phyloP scores from a whole-genome alignment of 805 yeast genomes.

The Debaryomyces tyrocola region DNA sequence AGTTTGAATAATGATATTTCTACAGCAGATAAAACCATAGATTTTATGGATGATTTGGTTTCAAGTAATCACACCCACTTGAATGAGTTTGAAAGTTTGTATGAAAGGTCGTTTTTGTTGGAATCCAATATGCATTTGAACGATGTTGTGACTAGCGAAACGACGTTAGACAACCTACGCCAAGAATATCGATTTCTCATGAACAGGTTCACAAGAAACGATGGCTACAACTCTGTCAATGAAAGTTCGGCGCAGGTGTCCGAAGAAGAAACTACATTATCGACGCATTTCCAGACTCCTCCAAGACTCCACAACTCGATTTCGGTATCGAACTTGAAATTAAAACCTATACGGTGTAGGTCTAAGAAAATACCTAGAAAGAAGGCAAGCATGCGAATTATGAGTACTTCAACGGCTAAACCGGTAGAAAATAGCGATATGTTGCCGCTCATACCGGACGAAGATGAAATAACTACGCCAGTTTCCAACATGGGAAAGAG shows the following conservation, averaged over 20 bases:
- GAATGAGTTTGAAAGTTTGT: conserved; percentile 27
- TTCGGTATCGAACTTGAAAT: conserved; percentile 36
- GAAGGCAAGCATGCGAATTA: conserved; percentile 41
- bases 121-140: conserved; percentile 33
- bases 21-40: conserved; percentile 28
- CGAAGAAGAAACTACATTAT: neutral
- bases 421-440: conserved; percentile 28
- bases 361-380: conserved; percentile 34
- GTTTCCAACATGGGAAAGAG: neutral
- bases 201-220: conserved; percentile 14
- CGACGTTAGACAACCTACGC: conserved; percentile 27
- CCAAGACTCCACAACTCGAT: conserved; percentile 15
- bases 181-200: conserved; percentile 28
- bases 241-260: neutral
- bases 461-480: neutral
- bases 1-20: conserved; percentile 20
- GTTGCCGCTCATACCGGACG: conserved; percentile 3
- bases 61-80: conserved; percentile 21
- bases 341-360: conserved; percentile 42
- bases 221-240: neutral
- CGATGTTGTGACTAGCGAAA: conserved; percentile 32
- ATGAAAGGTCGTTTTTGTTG: conserved; percentile 31
- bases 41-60: conserved; percentile 22
- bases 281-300: neutral
- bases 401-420: conserved; percentile 36